Base-by-base conservation (phyloP, 164 flowering plant species). In the Berberis vulgaris region DNA sequence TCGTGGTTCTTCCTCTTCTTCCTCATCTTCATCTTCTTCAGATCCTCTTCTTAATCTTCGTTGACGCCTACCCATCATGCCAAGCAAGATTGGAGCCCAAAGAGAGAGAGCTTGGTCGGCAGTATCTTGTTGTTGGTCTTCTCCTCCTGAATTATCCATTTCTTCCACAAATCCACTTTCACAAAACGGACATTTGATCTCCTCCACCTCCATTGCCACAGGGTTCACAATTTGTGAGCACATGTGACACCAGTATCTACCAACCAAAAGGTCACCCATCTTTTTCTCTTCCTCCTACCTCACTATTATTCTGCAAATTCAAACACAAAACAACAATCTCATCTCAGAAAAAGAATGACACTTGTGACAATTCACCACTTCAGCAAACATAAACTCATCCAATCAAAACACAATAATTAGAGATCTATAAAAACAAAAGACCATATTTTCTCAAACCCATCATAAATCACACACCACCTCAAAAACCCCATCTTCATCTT, bases 21-120 rank as follows among this genome's bases (percentile, higher is more conserved):
- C 76, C 2, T 77, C 81, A 10, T 46, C n/a, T 46, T 65, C 67
- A 54, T 52, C 55, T 43, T 26, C 2, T 43, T 46, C 26, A 26
- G 26, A 26, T 26, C 26, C 26, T 60, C 73, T 71, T 65, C 82
- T 74, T 6, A 66, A 61, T 58, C 83, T 71, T 57, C 84, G 65
- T 5, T 74, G 78, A 9, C 80, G 71, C 3, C 70, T 45, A 42
- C 76, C 76, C 89, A 90, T 81, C 86, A 90, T 82, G 26, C 89
- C 92, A 12, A 85, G 83, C 73, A 88, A 76, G 65, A 91, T 85
- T 2, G 93, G 97, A 7, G 89, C 88, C 95, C 88, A 91, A 2
- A 84, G 83, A 45, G 93, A 81, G 70, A 84, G 74, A 39, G 96
- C 81, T n/a, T 81, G 77, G 6, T 87, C 87, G 0, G 87, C 76